A percentile compares a stretch with the other conserved stretches of the same genome.
Evolutionary conservation across 352 stramenopile genomes (phyloP).

Genomic region (Phytophthora sp.): DNA sequence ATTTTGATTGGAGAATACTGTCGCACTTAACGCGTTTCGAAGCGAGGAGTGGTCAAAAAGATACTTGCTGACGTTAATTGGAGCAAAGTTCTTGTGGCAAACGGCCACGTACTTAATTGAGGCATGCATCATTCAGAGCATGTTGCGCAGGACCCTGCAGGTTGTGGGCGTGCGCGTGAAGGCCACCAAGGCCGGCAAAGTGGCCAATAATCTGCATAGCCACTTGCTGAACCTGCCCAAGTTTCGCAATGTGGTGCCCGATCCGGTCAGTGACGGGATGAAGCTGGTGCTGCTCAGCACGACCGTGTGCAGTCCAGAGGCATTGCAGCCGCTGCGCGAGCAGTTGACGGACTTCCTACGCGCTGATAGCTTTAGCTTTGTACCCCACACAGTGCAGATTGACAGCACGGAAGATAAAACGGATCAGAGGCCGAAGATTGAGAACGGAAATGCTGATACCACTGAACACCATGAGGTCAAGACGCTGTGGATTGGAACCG

Average conservation of each 20-base stretch:
- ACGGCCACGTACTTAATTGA: conserved; percentile 26
- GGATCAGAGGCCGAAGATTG: neutral
- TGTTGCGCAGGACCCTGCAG: conserved; percentile 60
- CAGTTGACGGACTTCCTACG: conserved; percentile 50
- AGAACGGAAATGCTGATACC: neutral
- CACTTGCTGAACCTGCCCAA: conserved; percentile 63
- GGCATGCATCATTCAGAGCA: conserved; percentile 19
- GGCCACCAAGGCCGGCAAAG: conserved; percentile 68
- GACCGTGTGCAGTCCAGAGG: conserved; percentile 44
- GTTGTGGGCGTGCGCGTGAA: conserved; percentile 70
- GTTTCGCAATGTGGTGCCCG: conserved; percentile 67
- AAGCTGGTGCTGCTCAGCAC: conserved; percentile 71
- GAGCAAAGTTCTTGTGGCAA: conserved; percentile 33
- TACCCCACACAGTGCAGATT: conserved; percentile 57
- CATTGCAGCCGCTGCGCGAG: conserved; percentile 44
- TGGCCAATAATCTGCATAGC: conserved; percentile 63
- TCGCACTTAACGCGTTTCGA: conserved; percentile 8
- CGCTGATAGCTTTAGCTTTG: conserved; percentile 51
- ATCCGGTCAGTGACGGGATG: conserved; percentile 40
- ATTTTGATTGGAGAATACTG: conserved; percentile 28
- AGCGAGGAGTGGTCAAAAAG: conserved; percentile 9
- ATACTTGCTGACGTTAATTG: neutral
- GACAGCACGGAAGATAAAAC: conserved; percentile 29
- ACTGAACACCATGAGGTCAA: neutral
- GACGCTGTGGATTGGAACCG: conserved; percentile 8